Conservation (phyloP, 495 filamentous ascomycete genomes). For the Neurospora terricola region DNA sequence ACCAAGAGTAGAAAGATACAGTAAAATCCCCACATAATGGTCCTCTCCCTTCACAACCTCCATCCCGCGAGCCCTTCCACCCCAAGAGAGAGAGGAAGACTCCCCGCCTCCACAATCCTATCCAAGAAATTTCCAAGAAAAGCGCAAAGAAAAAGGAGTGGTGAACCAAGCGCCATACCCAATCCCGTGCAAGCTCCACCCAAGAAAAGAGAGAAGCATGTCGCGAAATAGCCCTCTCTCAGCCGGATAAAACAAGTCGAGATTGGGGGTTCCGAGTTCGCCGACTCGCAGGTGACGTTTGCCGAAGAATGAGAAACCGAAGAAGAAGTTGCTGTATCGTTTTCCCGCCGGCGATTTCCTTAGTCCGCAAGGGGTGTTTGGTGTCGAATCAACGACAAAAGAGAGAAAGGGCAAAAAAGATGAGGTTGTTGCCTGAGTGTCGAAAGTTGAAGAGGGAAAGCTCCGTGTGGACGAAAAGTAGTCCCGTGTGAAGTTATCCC, state of each 20-base stretch:
- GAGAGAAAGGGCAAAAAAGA: neutral
- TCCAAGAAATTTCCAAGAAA: neutral
- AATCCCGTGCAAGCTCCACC: neutral
- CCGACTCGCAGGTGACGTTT: neutral
- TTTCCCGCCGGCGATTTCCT: neutral
- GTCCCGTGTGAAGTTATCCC: neutral
- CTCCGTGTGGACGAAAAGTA: neutral
- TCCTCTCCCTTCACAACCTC: neutral
- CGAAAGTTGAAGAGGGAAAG: neutral
- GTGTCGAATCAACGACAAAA: neutral
- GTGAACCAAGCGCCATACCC: neutral
- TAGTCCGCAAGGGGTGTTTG: neutral
- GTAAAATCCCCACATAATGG: neutral
- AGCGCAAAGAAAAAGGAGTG: neutral
- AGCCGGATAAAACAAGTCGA: neutral
- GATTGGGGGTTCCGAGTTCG: neutral
- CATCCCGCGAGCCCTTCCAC: neutral
- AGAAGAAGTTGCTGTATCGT: neutral
- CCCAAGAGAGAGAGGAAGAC: neutral
- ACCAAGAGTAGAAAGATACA: neutral
- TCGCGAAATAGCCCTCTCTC: conserved; percentile 3
- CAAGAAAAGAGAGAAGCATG: conserved; percentile 2
- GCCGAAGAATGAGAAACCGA: neutral
- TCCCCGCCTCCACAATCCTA: neutral
- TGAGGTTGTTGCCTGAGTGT: neutral